Base-by-base conservation (phyloP, 495 filamentous ascomycete genomes). In the Penicillium waksmanii region DNA sequence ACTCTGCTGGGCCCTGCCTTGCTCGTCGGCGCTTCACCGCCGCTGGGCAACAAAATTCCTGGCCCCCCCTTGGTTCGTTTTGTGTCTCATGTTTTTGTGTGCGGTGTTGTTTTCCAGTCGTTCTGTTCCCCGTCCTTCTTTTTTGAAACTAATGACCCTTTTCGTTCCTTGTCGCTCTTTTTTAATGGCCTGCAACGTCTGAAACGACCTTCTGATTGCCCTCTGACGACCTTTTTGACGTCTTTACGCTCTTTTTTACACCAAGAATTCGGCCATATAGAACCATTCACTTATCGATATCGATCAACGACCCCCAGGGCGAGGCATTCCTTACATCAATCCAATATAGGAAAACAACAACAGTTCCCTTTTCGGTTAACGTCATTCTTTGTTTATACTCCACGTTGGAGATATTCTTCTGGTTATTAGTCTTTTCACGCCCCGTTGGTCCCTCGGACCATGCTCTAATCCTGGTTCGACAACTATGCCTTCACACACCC, bases 41-140 rank as follows among this genome's bases (percentile, higher is more conserved):
- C 73, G 71, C 73, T 72, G 67, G 65, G 68, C 63, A 71, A 71
- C 70, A 58, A 68, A 67, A 75, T 67, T 72, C 70, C 65, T 66
- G 49, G 53, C 61, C 63, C 61, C 61, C 59, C 64, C 63, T 64
- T 64, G 47, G 62, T 61, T 66, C 59, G 61, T 51, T 55, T 63
- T 64, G 67, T 72, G 69, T 74, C 63, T 66, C 64, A 55, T 66
- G 55, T 57, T 63, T 63, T 55, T 66, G 64, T 66, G 53, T 49
- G 68, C 69, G 62, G 63, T 62, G 63, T 56, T 43, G 68, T 72
- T 63, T 66, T 70, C 69, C 73, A 67, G 66, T 73, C 69, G 60
- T 74, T 71, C 62, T 67, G 58, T 61, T 25, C 61, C 59, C 65
- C 63, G 70, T 72, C 68, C 56, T 62, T 75, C 66, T 64, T 77